Percentiles rank a stretch among this genome's conserved stretches.
Evolutionary conservation across 2,329 filamentous ascomycete species (phyloP).

Genomic region (Monilinia vaccinii-corymbosi): DNA sequence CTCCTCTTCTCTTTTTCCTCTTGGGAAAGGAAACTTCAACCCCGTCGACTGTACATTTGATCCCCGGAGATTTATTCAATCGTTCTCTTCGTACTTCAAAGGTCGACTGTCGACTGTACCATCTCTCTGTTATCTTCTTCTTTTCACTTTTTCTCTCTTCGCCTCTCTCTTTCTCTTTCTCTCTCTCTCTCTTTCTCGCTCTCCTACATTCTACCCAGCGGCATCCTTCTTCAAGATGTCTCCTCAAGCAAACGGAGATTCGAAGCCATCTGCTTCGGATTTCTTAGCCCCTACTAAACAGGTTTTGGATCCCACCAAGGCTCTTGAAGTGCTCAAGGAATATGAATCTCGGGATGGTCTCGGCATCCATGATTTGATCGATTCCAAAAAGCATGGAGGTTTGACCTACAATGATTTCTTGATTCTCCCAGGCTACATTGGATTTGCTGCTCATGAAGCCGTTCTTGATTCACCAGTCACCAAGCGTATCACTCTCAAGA

Average conservation of each 20-base stretch:
- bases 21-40: constrained; percentile 50
- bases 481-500: constrained; percentile 92
- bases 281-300: constrained; percentile 31
- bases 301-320: constrained; percentile 64
- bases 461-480: constrained; percentile 84
- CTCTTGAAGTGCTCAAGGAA: constrained; percentile 71
- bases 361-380: constrained; percentile 74
- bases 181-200: constrained; percentile 14
- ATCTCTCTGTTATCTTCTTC: constrained; percentile 20
- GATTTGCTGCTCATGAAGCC: constrained; percentile 88
- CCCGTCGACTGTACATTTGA: constrained; percentile 46
- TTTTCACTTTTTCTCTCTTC: constrained; percentile 26
- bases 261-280: constrained; percentile 33
- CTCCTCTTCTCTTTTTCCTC: constrained; percentile 35
- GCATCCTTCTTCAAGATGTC: constrained; percentile 42
- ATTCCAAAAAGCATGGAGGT: constrained; percentile 85
- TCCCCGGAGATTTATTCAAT: constrained; percentile 29
- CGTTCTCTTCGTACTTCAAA: background rate
- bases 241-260: constrained; percentile 58
- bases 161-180: constrained; percentile 25
- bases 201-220: background rate
- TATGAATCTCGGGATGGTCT: constrained; percentile 80
- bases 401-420: constrained; percentile 99
- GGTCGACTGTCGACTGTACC: too few relatives aligned
- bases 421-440: constrained; percentile 92